phyloP scores from a whole-genome alignment of 2,329 filamentous ascomycete species.

The Scedosporium apiospermum region DNA sequence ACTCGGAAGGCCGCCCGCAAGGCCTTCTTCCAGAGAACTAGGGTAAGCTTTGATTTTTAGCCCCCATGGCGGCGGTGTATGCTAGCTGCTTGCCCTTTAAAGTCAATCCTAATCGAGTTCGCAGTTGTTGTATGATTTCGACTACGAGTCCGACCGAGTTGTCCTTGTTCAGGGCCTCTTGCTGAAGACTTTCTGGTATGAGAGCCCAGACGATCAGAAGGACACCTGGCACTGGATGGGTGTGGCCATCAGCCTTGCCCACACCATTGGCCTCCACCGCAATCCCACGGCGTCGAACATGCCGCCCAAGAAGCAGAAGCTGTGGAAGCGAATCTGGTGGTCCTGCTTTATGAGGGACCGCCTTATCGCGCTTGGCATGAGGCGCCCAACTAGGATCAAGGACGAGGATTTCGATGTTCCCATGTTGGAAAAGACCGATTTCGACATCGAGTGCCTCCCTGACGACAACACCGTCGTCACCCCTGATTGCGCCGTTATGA shows the following conservation, averaged over 20 bases:
- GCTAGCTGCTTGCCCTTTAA: neutral
- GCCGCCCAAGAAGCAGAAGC: conserved; percentile 60
- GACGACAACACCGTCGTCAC: conserved; percentile 61
- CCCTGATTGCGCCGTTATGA: conserved; percentile 58
- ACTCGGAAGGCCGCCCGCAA: conserved; percentile 76
- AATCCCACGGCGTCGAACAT: conserved; percentile 72
- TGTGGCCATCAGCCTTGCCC: conserved; percentile 82
- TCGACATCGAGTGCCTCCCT: conserved; percentile 63
- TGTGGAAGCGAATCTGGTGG: conserved; percentile 98
- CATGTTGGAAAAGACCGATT: conserved; percentile 77
- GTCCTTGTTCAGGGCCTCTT: conserved; percentile 80
- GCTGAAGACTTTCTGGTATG: conserved; percentile 96
- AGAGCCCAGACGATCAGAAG: conserved; percentile 92
- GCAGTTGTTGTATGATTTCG: conserved; percentile 83
- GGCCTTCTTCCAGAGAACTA: conserved; percentile 79
- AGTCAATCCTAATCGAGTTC: conserved; percentile 6
- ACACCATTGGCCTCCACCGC: conserved; percentile 87
- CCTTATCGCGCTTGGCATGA: conserved; percentile 86
- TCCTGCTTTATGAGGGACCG: conserved; percentile 93
- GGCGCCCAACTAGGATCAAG: conserved; percentile 84
- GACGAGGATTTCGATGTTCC: conserved; percentile 89
- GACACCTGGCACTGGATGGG: conserved; percentile 99
- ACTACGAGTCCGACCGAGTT: conserved; percentile 86
- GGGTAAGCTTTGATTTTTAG: conserved; percentile 44
- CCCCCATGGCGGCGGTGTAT: neutral